phyloP scores from a whole-genome alignment of 805 yeast genomes.

The Saccharomyces eubayanus region DNA sequence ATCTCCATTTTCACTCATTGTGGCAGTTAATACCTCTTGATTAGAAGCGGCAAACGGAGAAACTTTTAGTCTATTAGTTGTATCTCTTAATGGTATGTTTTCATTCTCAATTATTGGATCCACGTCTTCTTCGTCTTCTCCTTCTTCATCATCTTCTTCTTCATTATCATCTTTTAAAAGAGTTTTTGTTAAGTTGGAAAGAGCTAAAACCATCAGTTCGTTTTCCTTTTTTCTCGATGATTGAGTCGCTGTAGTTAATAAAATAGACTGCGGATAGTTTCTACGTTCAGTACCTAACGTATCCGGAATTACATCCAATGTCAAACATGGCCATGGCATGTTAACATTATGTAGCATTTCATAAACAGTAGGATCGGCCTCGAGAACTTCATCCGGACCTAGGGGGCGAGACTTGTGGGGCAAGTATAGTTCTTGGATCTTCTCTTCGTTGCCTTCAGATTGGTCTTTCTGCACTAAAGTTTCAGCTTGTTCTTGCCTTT shows the following conservation, averaged over 20 bases:
- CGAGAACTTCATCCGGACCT: constrained; percentile 92
- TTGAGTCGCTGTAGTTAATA: constrained; percentile 87
- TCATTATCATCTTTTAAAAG: constrained; percentile 76
- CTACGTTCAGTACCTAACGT: constrained; percentile 80
- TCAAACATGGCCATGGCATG: constrained; percentile 94
- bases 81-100: constrained; percentile 63
- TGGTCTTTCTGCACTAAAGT: constrained; percentile 33
- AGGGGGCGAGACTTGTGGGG: constrained; percentile 86
- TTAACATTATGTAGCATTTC: constrained; percentile 93
- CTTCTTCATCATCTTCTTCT: constrained; percentile 65
- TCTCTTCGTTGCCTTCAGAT: constrained; percentile 29
- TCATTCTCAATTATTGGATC: constrained; percentile 89
- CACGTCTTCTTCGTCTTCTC: constrained; percentile 57
- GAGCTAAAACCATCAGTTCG: constrained; percentile 75
- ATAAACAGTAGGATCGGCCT: constrained; percentile 92
- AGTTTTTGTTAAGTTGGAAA: constrained; percentile 77
- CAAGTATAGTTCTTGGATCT: constrained; percentile 49
- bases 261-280: constrained; percentile 78
- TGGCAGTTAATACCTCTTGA: constrained; percentile 79
- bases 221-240: constrained; percentile 82
- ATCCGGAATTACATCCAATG: constrained; percentile 85
- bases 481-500: constrained; percentile 32
- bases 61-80: constrained; percentile 83
- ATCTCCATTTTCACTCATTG: constrained; percentile 86
- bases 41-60: constrained; percentile 59